Percentiles rank a stretch among this genome's conserved stretches.
phyloP scores from a whole-genome alignment of 257 asterid genomes.

The Haberlea rhodopensis region DNA sequence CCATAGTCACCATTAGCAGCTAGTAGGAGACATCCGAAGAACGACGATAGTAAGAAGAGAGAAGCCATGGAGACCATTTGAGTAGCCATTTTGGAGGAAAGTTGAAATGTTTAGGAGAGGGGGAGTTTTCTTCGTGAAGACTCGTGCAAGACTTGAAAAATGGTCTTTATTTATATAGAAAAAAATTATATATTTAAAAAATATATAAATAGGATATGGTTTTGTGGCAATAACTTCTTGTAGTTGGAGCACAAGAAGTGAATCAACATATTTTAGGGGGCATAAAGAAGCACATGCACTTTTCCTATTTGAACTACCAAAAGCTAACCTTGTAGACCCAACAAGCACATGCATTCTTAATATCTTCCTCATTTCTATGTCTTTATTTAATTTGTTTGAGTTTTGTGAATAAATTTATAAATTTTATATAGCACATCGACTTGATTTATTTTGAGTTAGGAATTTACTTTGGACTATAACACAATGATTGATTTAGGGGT shows the following conservation, averaged over 20 bases:
- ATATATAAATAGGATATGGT: slow-evolving; percentile 16
- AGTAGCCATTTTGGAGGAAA: slow-evolving; percentile 37
- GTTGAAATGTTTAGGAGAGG: neutral
- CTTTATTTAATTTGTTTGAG: neutral
- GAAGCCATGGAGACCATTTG: slow-evolving; percentile 25
- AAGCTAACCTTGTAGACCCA: slow-evolving; percentile 53
- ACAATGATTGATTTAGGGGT: too few species aligned
- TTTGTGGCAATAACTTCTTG: slow-evolving; percentile 28
- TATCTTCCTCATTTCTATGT: slow-evolving; percentile 13
- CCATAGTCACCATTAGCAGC: slow-evolving; percentile 33
- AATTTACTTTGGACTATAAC: neutral
- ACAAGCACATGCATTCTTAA: slow-evolving; percentile 60
- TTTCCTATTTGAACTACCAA: slow-evolving; percentile 67
- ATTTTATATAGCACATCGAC: too few species aligned
- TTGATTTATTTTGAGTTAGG: neutral
- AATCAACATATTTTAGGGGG: slow-evolving; percentile 29
- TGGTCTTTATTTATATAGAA: slow-evolving; percentile 43
- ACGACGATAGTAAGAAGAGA: slow-evolving; percentile 25
- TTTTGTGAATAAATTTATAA: neutral
- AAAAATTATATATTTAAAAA: slow-evolving; percentile 17
- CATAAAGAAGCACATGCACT: slow-evolving; percentile 61
- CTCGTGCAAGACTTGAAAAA: slow-evolving; percentile 28
- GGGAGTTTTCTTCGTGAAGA: neutral
- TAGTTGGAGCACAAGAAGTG: slow-evolving; percentile 38
- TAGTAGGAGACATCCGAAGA: slow-evolving; percentile 29